phyloP scores from a whole-genome alignment of 2,329 filamentous ascomycete genomes.

The Coniochaeta ligniaria region DNA sequence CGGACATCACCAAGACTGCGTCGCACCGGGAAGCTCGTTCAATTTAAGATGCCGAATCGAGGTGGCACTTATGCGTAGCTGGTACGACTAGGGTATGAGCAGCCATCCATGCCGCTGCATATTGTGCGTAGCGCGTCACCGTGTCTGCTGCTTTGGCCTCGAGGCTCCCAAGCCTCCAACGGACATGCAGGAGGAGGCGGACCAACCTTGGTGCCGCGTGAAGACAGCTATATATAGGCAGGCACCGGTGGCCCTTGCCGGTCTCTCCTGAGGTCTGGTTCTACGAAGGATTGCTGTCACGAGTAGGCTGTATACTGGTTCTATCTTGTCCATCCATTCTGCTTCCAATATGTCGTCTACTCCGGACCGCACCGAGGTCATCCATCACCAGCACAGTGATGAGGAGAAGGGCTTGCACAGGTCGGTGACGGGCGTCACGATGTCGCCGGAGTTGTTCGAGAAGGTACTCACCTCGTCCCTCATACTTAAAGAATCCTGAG shows the following conservation, averaged over 20 bases:
- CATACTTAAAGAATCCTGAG: too few species aligned
- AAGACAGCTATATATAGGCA: neutral
- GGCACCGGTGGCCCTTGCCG: neutral
- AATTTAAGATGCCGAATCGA: neutral
- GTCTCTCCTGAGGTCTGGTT: neutral
- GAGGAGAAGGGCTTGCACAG: constrained; percentile 25
- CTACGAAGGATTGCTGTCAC: neutral
- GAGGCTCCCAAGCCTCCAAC: neutral
- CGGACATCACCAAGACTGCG: neutral
- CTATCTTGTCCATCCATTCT: neutral
- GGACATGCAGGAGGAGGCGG: neutral
- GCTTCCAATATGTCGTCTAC: neutral
- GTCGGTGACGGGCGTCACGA: constrained; percentile 25
- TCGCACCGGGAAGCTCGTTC: neutral
- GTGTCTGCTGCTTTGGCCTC: neutral
- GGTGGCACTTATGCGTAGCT: neutral
- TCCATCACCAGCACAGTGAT: constrained; percentile 10
- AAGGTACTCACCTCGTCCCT: constrained; percentile 12
- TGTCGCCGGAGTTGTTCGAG: constrained; percentile 30
- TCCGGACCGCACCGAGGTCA: neutral
- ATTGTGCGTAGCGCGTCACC: neutral
- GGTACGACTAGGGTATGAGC: neutral
- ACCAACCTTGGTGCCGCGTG: neutral
- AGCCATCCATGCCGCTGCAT: neutral
- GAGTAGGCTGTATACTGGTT: neutral